phyloP scores from a whole-genome alignment of 305 asterid species.

The Euphrasia arctica region DNA sequence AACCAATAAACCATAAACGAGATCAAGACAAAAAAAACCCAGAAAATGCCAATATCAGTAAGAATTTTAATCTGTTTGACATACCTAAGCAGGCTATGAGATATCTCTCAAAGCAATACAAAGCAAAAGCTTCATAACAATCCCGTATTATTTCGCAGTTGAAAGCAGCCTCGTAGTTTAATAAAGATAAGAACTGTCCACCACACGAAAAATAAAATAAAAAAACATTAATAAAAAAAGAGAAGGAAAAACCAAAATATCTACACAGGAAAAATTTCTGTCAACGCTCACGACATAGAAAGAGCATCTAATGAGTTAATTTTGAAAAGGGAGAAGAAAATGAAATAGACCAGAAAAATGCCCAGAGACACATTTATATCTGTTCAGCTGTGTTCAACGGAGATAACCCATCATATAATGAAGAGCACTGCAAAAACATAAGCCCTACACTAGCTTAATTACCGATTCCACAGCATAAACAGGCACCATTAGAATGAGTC shows the following conservation, averaged over 20 bases:
- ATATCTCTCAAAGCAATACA: conserved; percentile 97
- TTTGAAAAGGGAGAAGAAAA: neutral
- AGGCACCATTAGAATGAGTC: conserved; percentile 95
- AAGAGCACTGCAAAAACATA: conserved; percentile 22
- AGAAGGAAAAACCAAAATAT: conserved; percentile 2
- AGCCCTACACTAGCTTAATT: neutral
- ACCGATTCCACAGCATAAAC: conserved; percentile 99
- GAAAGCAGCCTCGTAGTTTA: conserved; percentile 76
- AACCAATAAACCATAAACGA: conserved; percentile 4
- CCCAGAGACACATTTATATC: conserved; percentile 8
- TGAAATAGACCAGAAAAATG: neutral
- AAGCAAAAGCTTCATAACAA: conserved; percentile 97
- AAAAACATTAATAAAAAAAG: conserved; percentile 15
- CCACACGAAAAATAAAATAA: conserved; percentile 16
- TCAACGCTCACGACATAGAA: neutral
- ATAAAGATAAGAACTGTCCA: conserved; percentile 74
- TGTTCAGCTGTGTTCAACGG: conserved; percentile 6
- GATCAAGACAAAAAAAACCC: neutral
- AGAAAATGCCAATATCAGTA: conserved; percentile 22
- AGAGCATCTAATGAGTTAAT: conserved; percentile 1
- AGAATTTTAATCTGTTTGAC: conserved; percentile 24
- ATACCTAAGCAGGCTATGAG: conserved; percentile 97
- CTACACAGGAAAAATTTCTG: neutral
- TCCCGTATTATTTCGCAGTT: conserved; percentile 81
- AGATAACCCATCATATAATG: neutral